Evolutionary conservation across 1,284 basidiomycete species (phyloP), one percentile per base, ranked within the genome.

Genomic region (Quambalaria eucalypti): DNA sequence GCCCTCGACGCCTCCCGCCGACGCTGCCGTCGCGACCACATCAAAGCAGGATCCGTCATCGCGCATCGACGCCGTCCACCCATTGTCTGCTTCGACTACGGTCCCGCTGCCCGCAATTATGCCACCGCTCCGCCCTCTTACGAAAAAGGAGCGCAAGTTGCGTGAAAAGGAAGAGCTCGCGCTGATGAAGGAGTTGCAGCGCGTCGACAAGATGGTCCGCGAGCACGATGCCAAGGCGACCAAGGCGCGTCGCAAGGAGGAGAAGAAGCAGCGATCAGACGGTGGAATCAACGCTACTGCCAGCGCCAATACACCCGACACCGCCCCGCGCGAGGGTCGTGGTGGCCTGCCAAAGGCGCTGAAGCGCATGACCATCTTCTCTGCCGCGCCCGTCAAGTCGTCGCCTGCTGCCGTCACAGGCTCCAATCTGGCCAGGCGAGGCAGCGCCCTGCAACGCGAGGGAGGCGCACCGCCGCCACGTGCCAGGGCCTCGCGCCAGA

Each of bases 101-200:
- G n/a, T n/a, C n/a, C n/a, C n/a, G n/a, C n/a, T n/a, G n/a, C n/a
- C n/a, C n/a, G 31, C 49, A 51, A 48, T 28, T 7, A 29, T 36
- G 10, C 52, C 39, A 6, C 54, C 55, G 4, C 54, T 54, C 8
- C 51, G 54, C 3, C 57, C 46, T 0, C 42, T 57, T 14, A 54
- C 44, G 25, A 67, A 65, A 40, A 69, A 69, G 38, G 52, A 69
- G 57, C 39, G 56, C 44, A 67, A 65, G 51, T 52, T 55, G 12
- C 55, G 55, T n/a, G 57, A 54, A 8, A 69, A 69, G 36, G 58
- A 68, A 47, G 67, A 69, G 33, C 36, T 57, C 14, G 59, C 61
- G 0, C 56, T 69, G 9, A 66, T 68, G 46, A 61, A 62, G 31
- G 58, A 69, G 28, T 50, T 66, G 21, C 61, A 64, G 29, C 51